Conservation (phyloP, 2,329 filamentous ascomycete genomes). For the Cladosporium austrohemisphaericum region DNA sequence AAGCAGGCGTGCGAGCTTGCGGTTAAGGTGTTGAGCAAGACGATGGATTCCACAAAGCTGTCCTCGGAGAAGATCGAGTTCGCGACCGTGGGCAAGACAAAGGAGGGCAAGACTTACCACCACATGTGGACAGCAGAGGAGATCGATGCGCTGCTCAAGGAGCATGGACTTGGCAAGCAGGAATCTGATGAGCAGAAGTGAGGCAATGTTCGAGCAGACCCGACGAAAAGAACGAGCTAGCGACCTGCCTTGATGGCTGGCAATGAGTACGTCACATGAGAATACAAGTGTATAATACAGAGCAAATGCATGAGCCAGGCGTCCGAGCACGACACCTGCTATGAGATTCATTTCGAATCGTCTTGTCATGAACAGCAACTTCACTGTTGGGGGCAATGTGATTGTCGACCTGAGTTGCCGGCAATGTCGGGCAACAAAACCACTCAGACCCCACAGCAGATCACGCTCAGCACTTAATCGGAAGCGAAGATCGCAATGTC, state of each 20-base stretch:
- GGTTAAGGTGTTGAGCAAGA: slow-evolving; percentile 99
- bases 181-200: slow-evolving; percentile 41
- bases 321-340: not conserved
- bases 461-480: too few species aligned
- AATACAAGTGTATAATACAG: slow-evolving; percentile 15
- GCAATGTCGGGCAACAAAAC: too few species aligned
- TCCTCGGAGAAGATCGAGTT: slow-evolving; percentile 99
- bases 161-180: slow-evolving; percentile 90
- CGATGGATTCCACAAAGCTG: slow-evolving; percentile 98
- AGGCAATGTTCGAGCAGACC: not conserved
- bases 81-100: slow-evolving; percentile 92
- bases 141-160: slow-evolving; percentile 88
- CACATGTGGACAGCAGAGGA: slow-evolving; percentile 95
- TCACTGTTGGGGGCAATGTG: too few species aligned
- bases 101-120: slow-evolving; percentile 95
- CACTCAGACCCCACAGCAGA: too few species aligned
- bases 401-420: too few species aligned
- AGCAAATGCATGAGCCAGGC: slow-evolving; percentile 6
- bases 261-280: slow-evolving; percentile 3
- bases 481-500: too few species aligned
- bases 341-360: not conserved
- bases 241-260: slow-evolving; percentile 2
- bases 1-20: slow-evolving; percentile 96
- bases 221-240: not conserved
- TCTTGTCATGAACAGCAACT: too few species aligned